A percentile compares a stretch with the other conserved stretches of the same genome.
Evolutionary conservation across 768 basidiomycete species (phyloP).

Genomic region (Lactarius akahatsu): DNA sequence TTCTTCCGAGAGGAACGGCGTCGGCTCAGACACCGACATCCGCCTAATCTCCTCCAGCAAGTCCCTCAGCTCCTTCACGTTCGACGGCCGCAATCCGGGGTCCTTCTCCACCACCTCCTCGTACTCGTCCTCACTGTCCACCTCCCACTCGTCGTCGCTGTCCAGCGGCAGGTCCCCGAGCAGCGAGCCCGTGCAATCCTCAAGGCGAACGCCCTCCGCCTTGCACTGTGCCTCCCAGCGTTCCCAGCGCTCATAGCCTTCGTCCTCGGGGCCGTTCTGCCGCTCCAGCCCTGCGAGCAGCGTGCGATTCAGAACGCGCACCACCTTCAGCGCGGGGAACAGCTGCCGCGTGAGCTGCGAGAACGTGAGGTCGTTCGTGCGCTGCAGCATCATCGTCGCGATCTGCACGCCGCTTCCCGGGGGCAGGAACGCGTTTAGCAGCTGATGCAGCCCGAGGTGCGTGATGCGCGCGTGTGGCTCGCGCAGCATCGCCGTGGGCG

Average conservation of each 20-base stretch:
- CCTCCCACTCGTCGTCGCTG: constrained; percentile 36
- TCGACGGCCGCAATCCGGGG: constrained; percentile 29
- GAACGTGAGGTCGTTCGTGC: constrained; percentile 67
- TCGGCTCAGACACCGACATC: constrained; percentile 24
- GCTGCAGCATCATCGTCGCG: constrained; percentile 42
- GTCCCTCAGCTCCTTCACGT: constrained; percentile 28
- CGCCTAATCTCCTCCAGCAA: constrained; percentile 27
- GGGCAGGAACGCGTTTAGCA: constrained; percentile 62
- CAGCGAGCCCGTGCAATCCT: constrained; percentile 71
- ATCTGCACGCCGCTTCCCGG: constrained; percentile 45
- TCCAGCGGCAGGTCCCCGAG: constrained; percentile 48
- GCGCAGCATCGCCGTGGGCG: constrained; percentile 33
- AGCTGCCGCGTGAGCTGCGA: constrained; percentile 49
- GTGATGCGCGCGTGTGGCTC: constrained; percentile 57
- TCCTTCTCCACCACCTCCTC: constrained; percentile 35
- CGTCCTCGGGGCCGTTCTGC: constrained; percentile 47
- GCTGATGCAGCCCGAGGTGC: constrained; percentile 67
- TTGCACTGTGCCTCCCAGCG: constrained; percentile 63
- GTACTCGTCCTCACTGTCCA: constrained; percentile 34
- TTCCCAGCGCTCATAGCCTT: constrained; percentile 56
- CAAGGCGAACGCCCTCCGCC: constrained; percentile 53
- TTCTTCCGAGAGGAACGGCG: constrained; percentile 15
- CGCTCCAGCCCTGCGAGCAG: constrained; percentile 59
- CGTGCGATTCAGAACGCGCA: constrained; percentile 56
- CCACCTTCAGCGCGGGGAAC: constrained; percentile 60